Evolutionary conservation across 805 yeast genomes (phyloP).

Genomic region (Metschnikowia lunata): DNA sequence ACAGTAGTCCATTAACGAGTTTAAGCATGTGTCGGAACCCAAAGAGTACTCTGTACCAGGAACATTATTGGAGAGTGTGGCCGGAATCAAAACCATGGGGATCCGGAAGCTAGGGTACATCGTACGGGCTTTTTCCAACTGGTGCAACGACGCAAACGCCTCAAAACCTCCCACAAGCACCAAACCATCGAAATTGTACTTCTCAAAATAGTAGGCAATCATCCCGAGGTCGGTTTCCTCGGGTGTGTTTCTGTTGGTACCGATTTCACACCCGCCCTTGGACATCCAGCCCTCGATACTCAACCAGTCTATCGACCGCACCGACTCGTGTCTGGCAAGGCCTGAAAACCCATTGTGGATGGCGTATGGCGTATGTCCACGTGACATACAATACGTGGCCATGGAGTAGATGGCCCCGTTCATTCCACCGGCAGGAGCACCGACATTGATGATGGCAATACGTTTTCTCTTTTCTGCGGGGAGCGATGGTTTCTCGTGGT

Average conservation of each 20-base stretch:
- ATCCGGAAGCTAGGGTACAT: slow-evolving; percentile 69
- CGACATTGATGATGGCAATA: slow-evolving; percentile 85
- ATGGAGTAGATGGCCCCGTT: slow-evolving; percentile 91
- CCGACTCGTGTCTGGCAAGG: slow-evolving; percentile 81
- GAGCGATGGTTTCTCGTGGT: slow-evolving; percentile 39
- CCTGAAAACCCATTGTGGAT: slow-evolving; percentile 94
- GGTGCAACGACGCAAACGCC: slow-evolving; percentile 66
- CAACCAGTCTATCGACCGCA: slow-evolving; percentile 70
- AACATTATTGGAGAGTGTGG: slow-evolving; percentile 75
- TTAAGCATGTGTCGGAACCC: slow-evolving; percentile 73
- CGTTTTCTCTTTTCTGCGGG: slow-evolving; percentile 57
- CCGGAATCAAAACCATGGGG: slow-evolving; percentile 75
- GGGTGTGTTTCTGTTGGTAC: slow-evolving; percentile 90
- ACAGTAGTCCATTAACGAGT: slow-evolving; percentile 66
- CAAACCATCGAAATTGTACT: slow-evolving; percentile 65
- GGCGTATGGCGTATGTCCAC: slow-evolving; percentile 88
- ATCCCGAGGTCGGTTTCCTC: slow-evolving; percentile 58
- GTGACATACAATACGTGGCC: slow-evolving; percentile 79
- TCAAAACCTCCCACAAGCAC: slow-evolving; percentile 80
- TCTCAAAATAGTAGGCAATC: slow-evolving; percentile 69
- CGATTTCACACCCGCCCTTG: slow-evolving; percentile 93
- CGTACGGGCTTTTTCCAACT: slow-evolving; percentile 55
- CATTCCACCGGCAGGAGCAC: slow-evolving; percentile 97
- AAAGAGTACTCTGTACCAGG: slow-evolving; percentile 79
- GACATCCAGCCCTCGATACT: slow-evolving; percentile 87